Evolutionary conservation across 2,329 filamentous ascomycete genomes (phyloP).

Genomic region (Aspergillus fijiensis): DNA sequence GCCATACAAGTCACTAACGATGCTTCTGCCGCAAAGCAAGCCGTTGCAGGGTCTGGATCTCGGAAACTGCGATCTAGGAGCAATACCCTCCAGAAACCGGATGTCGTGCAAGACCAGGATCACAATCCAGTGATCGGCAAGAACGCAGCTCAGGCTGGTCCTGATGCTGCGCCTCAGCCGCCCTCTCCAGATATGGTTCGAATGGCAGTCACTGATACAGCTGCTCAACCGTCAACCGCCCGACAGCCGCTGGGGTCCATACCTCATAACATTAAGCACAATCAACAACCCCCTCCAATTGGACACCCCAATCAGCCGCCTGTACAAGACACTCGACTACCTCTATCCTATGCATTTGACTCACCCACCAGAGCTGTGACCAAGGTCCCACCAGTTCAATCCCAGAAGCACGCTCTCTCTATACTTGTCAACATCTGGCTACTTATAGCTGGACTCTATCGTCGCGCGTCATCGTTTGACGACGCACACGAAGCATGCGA

Average conservation of each 20-base stretch:
- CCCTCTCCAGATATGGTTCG: conserved; percentile 25
- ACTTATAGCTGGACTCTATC: conserved; percentile 83
- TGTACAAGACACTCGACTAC: conserved; percentile 42
- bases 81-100: conserved; percentile 30
- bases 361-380: conserved; percentile 46
- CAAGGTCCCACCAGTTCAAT: conserved; percentile 51
- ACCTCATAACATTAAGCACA: conserved; percentile 40
- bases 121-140: conserved; percentile 26
- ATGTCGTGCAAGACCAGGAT: conserved; percentile 24
- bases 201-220: conserved; percentile 29
- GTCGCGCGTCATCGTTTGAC: conserved; percentile 73
- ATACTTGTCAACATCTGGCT: conserved; percentile 81
- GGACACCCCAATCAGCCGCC: conserved; percentile 46
- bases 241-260: conserved; percentile 36
- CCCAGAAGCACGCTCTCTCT: conserved; percentile 56
- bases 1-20: conserved; percentile 76
- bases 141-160: conserved; percentile 4
- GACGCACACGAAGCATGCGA: conserved; percentile 76
- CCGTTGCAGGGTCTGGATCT: conserved; percentile 33
- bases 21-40: conserved; percentile 28
- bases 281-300: conserved; percentile 32
- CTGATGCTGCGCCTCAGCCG: not conserved
- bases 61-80: conserved; percentile 35
- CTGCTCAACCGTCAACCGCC: conserved; percentile 24
- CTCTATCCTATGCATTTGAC: conserved; percentile 37